These are phyloP conservation scores for Serendipita sp. DNA, from an alignment of 1,284 basidiomycete species.

Conservation along the genomic window DNA sequence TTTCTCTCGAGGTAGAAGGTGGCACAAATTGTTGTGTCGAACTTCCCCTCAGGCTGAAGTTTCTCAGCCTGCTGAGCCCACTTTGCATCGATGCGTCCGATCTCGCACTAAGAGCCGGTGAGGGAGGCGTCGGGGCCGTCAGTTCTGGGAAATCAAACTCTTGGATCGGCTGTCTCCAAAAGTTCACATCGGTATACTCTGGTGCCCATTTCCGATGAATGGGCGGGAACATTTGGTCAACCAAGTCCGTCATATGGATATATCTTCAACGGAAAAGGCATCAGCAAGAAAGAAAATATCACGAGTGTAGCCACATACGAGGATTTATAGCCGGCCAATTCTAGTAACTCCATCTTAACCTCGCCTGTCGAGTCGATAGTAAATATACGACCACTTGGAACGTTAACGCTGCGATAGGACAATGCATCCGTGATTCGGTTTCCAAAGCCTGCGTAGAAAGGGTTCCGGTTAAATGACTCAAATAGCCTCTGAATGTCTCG, in stretches of 20 bases:
- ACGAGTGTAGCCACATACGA: conserved; percentile 39
- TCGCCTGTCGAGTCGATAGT: conserved; percentile 94
- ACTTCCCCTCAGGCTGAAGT: conserved; percentile 56
- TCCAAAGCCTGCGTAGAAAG: conserved; percentile 97
- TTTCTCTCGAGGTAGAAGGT: conserved; percentile 15
- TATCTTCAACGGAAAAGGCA: conserved; percentile 34
- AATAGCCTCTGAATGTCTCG: conserved; percentile 92
- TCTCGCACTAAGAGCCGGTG: conserved; percentile 81
- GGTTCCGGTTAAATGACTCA: conserved; percentile 52
- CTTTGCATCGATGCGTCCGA: conserved; percentile 69
- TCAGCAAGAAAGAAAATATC: not conserved
- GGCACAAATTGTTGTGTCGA: conserved; percentile 12
- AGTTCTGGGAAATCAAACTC: conserved; percentile 80
- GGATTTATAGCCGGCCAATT: conserved; percentile 92
- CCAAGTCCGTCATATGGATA: conserved; percentile 95
- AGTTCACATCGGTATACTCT: conserved; percentile 96
- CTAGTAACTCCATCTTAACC: conserved; percentile 94
- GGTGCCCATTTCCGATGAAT: conserved; percentile 77
- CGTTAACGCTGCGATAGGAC: conserved; percentile 89
- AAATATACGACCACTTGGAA: conserved; percentile 90
- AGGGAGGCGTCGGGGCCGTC: conserved; percentile 49
- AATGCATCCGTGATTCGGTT: conserved; percentile 97
- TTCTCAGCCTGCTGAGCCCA: conserved; percentile 62
- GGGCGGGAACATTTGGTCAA: conserved; percentile 98
- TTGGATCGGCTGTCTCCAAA: conserved; percentile 73